Evolutionary conservation across 2,329 filamentous ascomycete species (phyloP).

Genomic region (Penicillium capsulatum): DNA sequence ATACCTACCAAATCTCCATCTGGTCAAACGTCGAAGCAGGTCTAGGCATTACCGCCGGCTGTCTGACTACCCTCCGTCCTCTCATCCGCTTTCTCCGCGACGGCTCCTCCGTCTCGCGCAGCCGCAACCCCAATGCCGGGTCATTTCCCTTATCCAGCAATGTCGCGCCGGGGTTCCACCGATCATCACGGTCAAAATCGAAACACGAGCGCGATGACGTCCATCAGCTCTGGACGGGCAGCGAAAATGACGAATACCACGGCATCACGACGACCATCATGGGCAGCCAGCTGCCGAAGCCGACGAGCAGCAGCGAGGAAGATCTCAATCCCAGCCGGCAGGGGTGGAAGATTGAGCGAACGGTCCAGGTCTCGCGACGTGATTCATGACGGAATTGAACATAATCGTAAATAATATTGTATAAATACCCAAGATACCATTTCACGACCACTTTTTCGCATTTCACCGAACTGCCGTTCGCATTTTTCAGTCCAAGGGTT

Average conservation of each 20-base stretch:
- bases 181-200: slow-evolving; percentile 10
- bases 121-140: slow-evolving; percentile 11
- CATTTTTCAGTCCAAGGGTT: too few relatives aligned
- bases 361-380: slow-evolving; percentile 20
- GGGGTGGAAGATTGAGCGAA: slow-evolving; percentile 21
- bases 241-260: slow-evolving; percentile 17
- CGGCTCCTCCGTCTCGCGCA: slow-evolving; percentile 17
- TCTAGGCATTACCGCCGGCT: slow-evolving; percentile 38
- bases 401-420: too few relatives aligned
- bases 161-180: slow-evolving; percentile 8
- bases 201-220: slow-evolving; percentile 7
- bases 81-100: slow-evolving; percentile 38
- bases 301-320: slow-evolving; percentile 19
- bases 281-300: slow-evolving; percentile 9
- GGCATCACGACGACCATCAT: slow-evolving; percentile 25
- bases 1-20: slow-evolving; percentile 44
- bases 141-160: slow-evolving; percentile 19
- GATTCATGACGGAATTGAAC: slow-evolving; percentile 6
- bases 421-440: neutral
- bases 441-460: neutral
- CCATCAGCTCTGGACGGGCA: slow-evolving; percentile 19
- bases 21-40: slow-evolving; percentile 34
- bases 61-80: slow-evolving; percentile 41
- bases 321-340: slow-evolving; percentile 14
- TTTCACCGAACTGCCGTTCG: too few relatives aligned